Conservation (phyloP, 2,329 filamentous ascomycete species). For the Trichoderma cornu-damae region DNA sequence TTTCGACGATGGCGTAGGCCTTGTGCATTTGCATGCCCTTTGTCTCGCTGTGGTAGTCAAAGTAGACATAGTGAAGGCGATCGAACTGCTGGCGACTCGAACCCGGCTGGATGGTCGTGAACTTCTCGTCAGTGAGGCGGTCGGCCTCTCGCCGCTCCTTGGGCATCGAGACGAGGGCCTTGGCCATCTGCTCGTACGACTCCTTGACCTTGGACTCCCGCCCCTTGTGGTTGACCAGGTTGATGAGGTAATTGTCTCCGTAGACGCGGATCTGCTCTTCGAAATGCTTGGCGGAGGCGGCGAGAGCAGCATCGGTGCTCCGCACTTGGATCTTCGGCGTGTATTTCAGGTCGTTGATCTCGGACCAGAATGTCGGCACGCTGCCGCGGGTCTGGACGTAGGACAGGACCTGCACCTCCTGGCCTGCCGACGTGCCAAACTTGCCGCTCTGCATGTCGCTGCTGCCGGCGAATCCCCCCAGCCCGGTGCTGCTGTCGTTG, state of each 20-base stretch:
- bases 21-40: conserved; percentile 93
- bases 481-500: conserved; percentile 70
- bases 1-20: conserved; percentile 78
- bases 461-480: conserved; percentile 76
- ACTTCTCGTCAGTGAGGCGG: conserved; percentile 67
- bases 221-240: conserved; percentile 93
- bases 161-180: conserved; percentile 65
- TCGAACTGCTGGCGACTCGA: conserved; percentile 62
- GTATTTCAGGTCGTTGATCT: conserved; percentile 90
- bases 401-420: conserved; percentile 82
- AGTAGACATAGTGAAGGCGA: conserved; percentile 91
- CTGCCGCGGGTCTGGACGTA: conserved; percentile 97
- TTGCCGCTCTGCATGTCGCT: conserved; percentile 71
- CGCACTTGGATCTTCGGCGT: conserved; percentile 85
- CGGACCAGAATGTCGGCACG: conserved; percentile 92
- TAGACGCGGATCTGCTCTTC: conserved; percentile 89
- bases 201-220: conserved; percentile 85
- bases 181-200: conserved; percentile 87
- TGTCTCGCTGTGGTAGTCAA: conserved; percentile 97
- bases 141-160: conserved; percentile 62
- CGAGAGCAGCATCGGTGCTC: conserved; percentile 71
- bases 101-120: conserved; percentile 67
- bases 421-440: conserved; percentile 51
- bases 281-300: conserved; percentile 81
- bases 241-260: conserved; percentile 95